These are phyloP conservation scores for Pseudogymnoascus sp. DNA, from an alignment of 2,329 filamentous ascomycete species.

Conservation along the genomic window DNA sequence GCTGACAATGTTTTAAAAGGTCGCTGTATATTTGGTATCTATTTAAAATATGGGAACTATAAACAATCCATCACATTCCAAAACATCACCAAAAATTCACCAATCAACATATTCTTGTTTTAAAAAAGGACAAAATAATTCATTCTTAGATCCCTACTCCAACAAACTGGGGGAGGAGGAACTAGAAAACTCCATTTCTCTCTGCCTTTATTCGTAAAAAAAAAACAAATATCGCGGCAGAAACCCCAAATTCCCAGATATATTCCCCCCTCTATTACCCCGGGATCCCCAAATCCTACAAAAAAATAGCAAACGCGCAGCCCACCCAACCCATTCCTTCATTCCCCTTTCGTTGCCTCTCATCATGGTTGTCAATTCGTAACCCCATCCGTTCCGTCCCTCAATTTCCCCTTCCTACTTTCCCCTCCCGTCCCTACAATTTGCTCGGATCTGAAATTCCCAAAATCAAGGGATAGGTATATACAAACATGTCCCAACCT, in stretches of 20 bases:
- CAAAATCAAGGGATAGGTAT: slow-evolving; percentile 3
- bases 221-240: not conserved
- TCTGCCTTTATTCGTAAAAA: slow-evolving; percentile 17
- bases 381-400: not conserved
- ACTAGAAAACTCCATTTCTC: slow-evolving; percentile 32
- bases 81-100: no score
- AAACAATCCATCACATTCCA: no score
- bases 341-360: not conserved
- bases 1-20: no score
- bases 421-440: not conserved
- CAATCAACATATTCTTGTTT: no score
- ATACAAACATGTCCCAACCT: slow-evolving; percentile 1
- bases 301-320: slow-evolving; percentile 32
- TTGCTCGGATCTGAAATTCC: not conserved
- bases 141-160: slow-evolving; percentile 7
- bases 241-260: slow-evolving; percentile 18
- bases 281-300: slow-evolving; percentile 18
- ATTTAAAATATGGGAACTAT: no score
- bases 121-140: not conserved
- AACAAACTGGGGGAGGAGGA: not conserved
- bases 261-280: no score
- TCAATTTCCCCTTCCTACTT: not conserved
- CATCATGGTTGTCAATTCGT: not conserved
- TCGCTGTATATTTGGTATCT: no score
- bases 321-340: not conserved